Evolutionary conservation across 2,329 filamentous ascomycete genomes (phyloP).

Genomic region (Hypomyces perniciosus): DNA sequence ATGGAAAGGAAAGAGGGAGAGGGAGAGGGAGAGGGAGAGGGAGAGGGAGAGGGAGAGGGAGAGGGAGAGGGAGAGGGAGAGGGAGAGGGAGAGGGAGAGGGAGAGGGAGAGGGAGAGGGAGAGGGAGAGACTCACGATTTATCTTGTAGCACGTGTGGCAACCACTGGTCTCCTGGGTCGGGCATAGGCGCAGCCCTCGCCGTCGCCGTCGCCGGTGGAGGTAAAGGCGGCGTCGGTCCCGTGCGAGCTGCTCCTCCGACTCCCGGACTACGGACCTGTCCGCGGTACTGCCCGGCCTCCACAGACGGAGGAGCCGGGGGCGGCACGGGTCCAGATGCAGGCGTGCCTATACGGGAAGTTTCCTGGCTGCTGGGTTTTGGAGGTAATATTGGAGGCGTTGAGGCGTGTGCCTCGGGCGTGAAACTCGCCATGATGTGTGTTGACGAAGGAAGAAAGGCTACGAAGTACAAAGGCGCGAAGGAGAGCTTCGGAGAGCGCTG

Average conservation of each 20-base stretch:
- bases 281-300: conserved; percentile 4
- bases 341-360: conserved; percentile 60
- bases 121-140: conserved; percentile 60
- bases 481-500: background rate
- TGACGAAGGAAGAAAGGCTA: background rate
- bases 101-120: conserved; percentile 1
- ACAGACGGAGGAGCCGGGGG: conserved; percentile 24
- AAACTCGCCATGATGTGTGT: conserved; percentile 24
- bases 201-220: conserved; percentile 12
- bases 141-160: conserved; percentile 69
- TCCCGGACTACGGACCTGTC: background rate
- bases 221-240: conserved; percentile 11
- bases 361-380: conserved; percentile 68
- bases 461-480: background rate
- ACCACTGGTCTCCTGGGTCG: conserved; percentile 67
- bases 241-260: background rate
- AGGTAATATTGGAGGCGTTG: conserved; percentile 59
- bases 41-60: too few relatives aligned
- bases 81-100: too few relatives aligned
- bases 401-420: conserved; percentile 22
- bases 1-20: background rate
- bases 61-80: background rate
- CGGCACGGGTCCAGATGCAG: conserved; percentile 43
- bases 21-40: conserved; percentile 3
- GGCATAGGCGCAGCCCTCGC: conserved; percentile 30